Percentiles rank a stretch among this genome's conserved stretches.
Evolutionary conservation across 1,284 basidiomycete genomes (phyloP).

Genomic region (Vanrija humicola): DNA sequence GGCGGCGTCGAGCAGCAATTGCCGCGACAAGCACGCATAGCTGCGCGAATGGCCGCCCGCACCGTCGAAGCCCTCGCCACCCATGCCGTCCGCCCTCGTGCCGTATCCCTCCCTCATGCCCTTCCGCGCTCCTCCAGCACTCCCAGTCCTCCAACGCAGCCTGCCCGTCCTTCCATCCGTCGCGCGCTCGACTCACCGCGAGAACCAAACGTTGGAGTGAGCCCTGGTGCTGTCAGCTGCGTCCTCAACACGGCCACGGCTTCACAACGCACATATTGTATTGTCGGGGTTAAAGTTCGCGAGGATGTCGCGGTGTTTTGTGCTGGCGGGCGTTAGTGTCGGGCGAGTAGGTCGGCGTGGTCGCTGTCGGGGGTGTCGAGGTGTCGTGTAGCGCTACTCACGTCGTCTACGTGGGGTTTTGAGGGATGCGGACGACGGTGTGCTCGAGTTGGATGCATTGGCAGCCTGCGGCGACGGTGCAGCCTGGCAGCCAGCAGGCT

Average conservation of each 20-base stretch:
- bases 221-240: conserved; percentile 33
- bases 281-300: conserved; percentile 2
- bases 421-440: conserved; percentile 2
- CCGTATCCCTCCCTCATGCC: not conserved
- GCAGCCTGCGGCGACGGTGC: no score
- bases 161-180: not conserved
- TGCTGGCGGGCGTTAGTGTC: not conserved
- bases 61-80: not conserved
- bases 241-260: not conserved
- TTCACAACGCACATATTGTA: conserved; percentile 17
- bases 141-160: not conserved
- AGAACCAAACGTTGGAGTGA: conserved; percentile 53
- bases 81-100: not conserved
- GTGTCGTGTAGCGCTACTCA: conserved; percentile 9
- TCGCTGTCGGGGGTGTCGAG: not conserved
- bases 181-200: conserved; percentile 38
- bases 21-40: not conserved
- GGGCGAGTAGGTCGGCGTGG: not conserved
- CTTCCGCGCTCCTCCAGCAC: not conserved
- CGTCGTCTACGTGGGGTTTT: conserved; percentile 19
- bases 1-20: not conserved
- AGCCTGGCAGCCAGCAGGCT: no score
- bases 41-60: no score
- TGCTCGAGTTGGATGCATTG: not conserved
- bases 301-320: conserved; percentile 10